Evolutionary conservation across 805 yeast genomes (phyloP).

Genomic region (Monosporozyma servazzii): DNA sequence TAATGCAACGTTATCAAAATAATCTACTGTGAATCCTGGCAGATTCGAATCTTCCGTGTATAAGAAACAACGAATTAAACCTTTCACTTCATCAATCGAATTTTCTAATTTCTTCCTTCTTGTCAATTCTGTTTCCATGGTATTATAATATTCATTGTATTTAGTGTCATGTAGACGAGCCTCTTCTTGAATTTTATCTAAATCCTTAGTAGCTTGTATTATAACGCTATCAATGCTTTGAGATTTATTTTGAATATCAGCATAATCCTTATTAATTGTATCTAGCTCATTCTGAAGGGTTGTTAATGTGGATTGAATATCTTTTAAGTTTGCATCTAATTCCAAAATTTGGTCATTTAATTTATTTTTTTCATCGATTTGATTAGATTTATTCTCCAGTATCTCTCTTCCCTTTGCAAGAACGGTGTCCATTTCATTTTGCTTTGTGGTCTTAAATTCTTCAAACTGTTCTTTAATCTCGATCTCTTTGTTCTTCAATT

Average conservation of each 20-base stretch:
- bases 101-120: slow-evolving; percentile 41
- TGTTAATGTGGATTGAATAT: not conserved
- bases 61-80: slow-evolving; percentile 27
- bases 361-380: not conserved
- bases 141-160: slow-evolving; percentile 5
- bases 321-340: not conserved
- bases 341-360: slow-evolving; percentile 2
- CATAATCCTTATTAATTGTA: not conserved
- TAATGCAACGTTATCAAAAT: slow-evolving; percentile 8
- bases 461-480: slow-evolving; percentile 5
- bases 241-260: not conserved
- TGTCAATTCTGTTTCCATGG: slow-evolving; percentile 5
- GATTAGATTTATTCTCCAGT: not conserved
- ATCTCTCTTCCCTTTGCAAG: not conserved
- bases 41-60: slow-evolving; percentile 10
- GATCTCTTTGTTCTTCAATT: slow-evolving; percentile 1
- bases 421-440: not conserved
- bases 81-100: slow-evolving; percentile 35
- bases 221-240: not conserved
- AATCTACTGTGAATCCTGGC: slow-evolving; percentile 10
- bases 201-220: not conserved
- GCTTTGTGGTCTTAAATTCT: slow-evolving; percentile 1
- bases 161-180: slow-evolving; percentile 1
- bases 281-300: not conserved
- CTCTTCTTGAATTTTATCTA: not conserved